Evolutionary conservation across 805 yeast genomes (phyloP).

Genomic region (Zygoascus bituminiphila): DNA sequence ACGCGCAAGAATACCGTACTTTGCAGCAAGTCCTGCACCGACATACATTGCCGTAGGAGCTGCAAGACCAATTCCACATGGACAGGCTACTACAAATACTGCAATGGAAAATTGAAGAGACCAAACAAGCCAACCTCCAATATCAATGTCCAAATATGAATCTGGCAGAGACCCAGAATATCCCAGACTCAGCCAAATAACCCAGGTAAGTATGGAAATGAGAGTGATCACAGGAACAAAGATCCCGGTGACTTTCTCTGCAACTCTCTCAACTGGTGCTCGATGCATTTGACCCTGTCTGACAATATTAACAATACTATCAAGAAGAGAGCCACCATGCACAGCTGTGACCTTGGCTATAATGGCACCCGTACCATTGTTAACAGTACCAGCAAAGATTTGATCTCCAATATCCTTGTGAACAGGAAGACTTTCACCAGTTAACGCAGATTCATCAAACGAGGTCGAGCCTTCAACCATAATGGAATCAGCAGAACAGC

Average conservation of each 20-base stretch:
- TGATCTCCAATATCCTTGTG: constrained; percentile 52
- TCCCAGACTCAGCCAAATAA: constrained; percentile 59
- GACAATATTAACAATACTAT: constrained; percentile 61
- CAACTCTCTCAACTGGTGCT: constrained; percentile 66
- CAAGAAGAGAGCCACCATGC: constrained; percentile 58
- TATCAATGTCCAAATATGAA: constrained; percentile 49
- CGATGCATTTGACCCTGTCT: constrained; percentile 64
- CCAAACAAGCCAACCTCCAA: constrained; percentile 74
- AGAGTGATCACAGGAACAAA: constrained; percentile 64
- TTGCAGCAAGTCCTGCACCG: constrained; percentile 73
- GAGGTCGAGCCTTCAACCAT: constrained; percentile 65
- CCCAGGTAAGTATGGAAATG: constrained; percentile 56
- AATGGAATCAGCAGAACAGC: constrained; percentile 69
- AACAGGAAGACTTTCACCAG: constrained; percentile 73
- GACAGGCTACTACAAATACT: constrained; percentile 77
- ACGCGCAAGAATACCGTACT: constrained; percentile 62
- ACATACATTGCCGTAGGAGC: constrained; percentile 80
- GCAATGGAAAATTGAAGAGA: constrained; percentile 69
- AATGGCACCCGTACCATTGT: constrained; percentile 47
- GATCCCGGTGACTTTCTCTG: constrained; percentile 58
- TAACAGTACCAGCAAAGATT: constrained; percentile 65
- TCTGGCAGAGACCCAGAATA: constrained; percentile 45
- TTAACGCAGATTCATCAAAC: constrained; percentile 81
- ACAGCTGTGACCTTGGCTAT: constrained; percentile 48
- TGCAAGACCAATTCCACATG: constrained; percentile 78